These are phyloP conservation scores for Coprinellus micaceus DNA, from an alignment of 768 basidiomycete genomes.

Conservation along the genomic window DNA sequence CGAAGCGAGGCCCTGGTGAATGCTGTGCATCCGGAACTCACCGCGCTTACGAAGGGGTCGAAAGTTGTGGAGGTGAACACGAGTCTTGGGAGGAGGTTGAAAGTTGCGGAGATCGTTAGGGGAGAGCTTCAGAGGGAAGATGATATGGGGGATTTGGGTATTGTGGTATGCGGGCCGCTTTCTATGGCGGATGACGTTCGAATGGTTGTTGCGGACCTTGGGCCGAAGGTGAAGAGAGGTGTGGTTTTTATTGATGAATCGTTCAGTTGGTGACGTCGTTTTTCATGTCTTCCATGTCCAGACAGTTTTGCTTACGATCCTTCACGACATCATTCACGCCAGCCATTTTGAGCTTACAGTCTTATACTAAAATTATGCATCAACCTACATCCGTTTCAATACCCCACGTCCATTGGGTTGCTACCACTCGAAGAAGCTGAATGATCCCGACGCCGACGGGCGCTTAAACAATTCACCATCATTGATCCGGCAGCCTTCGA, in stretches of 20 bases:
- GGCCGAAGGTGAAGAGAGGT: conserved; percentile 8
- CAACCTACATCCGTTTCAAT: too few relatives aligned
- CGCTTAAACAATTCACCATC: too few relatives aligned
- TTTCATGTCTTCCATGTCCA: too few relatives aligned
- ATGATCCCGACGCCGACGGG: too few relatives aligned
- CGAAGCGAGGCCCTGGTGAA: conserved; percentile 1
- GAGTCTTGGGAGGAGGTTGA: conserved; percentile 3
- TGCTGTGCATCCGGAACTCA: conserved; percentile 5
- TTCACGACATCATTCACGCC: too few relatives aligned
- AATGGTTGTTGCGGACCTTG: conserved; percentile 2
- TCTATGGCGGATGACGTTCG: conserved; percentile 10
- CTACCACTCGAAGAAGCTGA: too few relatives aligned
- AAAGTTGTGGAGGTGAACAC: background rate
- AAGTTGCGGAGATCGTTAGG: conserved; percentile 2
- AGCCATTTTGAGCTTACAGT: too few relatives aligned
- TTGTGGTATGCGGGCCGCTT: conserved; percentile 9
- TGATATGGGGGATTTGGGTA: conserved; percentile 4
- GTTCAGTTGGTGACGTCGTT: conserved; percentile 5
- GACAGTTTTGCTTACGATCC: too few relatives aligned
- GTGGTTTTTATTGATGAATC: conserved; percentile 12
- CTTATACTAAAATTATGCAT: too few relatives aligned
- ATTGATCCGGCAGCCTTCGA: too few relatives aligned
- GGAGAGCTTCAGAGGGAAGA: conserved; percentile 1
- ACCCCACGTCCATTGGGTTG: too few relatives aligned
- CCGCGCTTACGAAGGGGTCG: background rate